Base-by-base conservation (phyloP, 2,329 filamentous ascomycete species). In the Talaromyces marneffei region DNA sequence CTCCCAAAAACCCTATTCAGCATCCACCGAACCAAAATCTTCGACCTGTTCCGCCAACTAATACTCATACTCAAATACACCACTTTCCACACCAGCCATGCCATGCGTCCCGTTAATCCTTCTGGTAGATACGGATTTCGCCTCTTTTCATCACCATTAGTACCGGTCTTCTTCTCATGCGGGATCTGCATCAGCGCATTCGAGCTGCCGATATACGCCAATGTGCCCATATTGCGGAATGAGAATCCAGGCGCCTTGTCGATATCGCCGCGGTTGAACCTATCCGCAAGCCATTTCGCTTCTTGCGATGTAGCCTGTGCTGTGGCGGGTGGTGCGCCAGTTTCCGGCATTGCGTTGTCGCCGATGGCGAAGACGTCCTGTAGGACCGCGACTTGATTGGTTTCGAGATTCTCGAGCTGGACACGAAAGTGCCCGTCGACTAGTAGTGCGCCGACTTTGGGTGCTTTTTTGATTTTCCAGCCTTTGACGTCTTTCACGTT, bases 301-400 rank as follows among this genome's bases (percentile, higher is more conserved):
- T 86, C 83, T 67, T 86, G 84, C 16, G 77, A 79, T 0, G 83
- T 82, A 0, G 84, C 83, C 69, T 85, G 84, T 2, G 84, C 83
- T 0, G 84, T 86, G 0, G 83, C 82, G 0, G 84, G 84, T 0
- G 77, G 83, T 0, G 75, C 70, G 1, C 80, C 80, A 2, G 72
- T 78, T 67, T 84, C 82, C 1, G 80, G 73, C 64, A 80, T 78
- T 0, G 81, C 82, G 64, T 83, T 85, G 71, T 86, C 84, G 18
- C 84, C 84, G 8, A 84, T 68, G 1, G 81, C 76, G 59, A 78
- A 83, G 56, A 86, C 83, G 62, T 85, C 81, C 18, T 78, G 73
- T 44, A 85, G 72, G 3, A 80, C 74, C 2, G 77, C 80, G 2
- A 65, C 71, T 29, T 71, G 62, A 14, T 71, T 73, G 31, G 69